A percentile compares a stretch with the other conserved stretches of the same genome.
Conservation (phyloP, 2,329 filamentous ascomycete species). For the Paramyrothecium sp. region DNA sequence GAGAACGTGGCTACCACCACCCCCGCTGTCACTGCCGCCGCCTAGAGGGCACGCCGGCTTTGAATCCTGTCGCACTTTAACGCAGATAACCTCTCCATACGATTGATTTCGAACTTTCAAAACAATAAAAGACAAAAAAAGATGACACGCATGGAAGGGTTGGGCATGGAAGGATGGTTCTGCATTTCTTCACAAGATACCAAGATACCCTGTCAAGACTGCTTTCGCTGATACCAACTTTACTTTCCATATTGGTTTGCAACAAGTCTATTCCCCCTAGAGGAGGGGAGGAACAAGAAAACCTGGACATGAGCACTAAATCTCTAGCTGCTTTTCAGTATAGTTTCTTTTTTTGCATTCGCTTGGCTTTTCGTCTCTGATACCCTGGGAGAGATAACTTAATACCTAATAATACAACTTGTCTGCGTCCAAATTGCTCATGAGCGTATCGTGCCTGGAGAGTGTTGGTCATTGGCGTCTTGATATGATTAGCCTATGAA, state of each 20-base stretch:
- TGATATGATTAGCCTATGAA: too few relatives aligned
- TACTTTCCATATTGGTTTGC: slow-evolving; percentile 29
- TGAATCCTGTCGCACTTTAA: slow-evolving; percentile 22
- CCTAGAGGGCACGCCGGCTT: slow-evolving; percentile 36
- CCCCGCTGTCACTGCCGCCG: slow-evolving; percentile 50
- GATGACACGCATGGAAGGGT: slow-evolving; percentile 38
- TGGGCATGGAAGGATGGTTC: slow-evolving; percentile 48
- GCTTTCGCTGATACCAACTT: slow-evolving; percentile 41
- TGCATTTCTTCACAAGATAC: slow-evolving; percentile 53
- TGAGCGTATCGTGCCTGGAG: background rate
- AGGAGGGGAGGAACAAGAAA: slow-evolving; percentile 15
- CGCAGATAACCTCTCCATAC: slow-evolving; percentile 21
- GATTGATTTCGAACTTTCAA: slow-evolving; percentile 2
- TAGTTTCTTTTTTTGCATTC: slow-evolving; percentile 17
- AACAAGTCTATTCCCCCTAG: slow-evolving; percentile 14
- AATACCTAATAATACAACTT: slow-evolving; percentile 44
- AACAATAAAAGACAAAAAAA: slow-evolving; percentile 23
- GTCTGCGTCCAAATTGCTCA: slow-evolving; percentile 29
- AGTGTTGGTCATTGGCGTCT: background rate
- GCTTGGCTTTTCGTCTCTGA: slow-evolving; percentile 33
- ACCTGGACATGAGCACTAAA: slow-evolving; percentile 11
- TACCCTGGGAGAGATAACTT: slow-evolving; percentile 38
- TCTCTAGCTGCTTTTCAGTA: slow-evolving; percentile 17
- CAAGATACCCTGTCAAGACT: slow-evolving; percentile 56
- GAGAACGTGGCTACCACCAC: slow-evolving; percentile 38